Evolutionary conservation across 257 asterid genomes (phyloP).

Genomic region (Solanum sparsipilum): DNA sequence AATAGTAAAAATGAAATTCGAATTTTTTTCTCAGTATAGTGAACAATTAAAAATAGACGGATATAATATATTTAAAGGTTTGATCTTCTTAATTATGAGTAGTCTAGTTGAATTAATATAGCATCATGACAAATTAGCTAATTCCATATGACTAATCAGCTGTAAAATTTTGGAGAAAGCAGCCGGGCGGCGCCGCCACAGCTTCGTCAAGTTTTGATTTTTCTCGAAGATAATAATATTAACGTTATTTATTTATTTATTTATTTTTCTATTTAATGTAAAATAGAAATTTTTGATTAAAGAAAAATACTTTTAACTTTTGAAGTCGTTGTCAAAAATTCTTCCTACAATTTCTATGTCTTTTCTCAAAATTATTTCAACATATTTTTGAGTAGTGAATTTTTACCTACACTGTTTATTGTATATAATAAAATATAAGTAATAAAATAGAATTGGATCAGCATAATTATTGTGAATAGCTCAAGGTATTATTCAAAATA

Average conservation of each 20-base stretch:
- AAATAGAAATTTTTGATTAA: background rate
- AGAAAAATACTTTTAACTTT: background rate
- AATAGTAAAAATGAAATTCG: no score
- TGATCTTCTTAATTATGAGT: background rate
- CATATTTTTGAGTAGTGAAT: background rate
- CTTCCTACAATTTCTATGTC: background rate
- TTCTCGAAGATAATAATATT: background rate
- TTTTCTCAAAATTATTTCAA: background rate
- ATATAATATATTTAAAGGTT: no score
- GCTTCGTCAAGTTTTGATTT: background rate
- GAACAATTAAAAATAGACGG: background rate
- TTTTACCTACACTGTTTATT: background rate
- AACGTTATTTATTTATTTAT: no score
- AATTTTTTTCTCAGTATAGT: no score
- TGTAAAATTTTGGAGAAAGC: background rate
- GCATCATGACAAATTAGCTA: background rate
- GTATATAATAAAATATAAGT: background rate
- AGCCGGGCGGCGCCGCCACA: background rate
- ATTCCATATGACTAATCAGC: background rate
- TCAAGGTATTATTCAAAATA: background rate
- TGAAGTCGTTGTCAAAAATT: background rate
- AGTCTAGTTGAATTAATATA: background rate
- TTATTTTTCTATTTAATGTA: no score
- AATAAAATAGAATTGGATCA: background rate
- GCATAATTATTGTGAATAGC: background rate